Conservation (phyloP, 345 rosid species). For the Populus nigra region DNA sequence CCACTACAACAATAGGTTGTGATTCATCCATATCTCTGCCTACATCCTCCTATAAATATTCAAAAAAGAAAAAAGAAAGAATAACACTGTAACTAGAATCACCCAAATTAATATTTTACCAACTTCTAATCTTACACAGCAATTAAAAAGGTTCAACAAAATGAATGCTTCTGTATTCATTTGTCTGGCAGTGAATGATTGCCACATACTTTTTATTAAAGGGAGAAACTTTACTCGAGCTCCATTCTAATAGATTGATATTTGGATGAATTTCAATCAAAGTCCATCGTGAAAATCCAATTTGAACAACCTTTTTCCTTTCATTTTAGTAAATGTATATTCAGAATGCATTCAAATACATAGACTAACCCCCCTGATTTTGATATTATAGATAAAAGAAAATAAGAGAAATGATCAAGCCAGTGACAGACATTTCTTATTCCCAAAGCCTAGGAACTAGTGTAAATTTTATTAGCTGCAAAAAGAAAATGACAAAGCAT, state of each 20-base stretch:
- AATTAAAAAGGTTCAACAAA: neutral
- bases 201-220: neutral
- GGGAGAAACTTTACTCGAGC: neutral
- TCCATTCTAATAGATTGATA: neutral
- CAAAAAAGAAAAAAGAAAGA: neutral
- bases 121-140: neutral
- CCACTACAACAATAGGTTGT: conserved; percentile 43
- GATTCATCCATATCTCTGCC: conserved; percentile 24
- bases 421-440: too few species aligned
- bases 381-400: too few species aligned
- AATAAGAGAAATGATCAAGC: too few species aligned
- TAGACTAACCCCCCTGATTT: too few species aligned
- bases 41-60: conserved; percentile 31
- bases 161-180: neutral
- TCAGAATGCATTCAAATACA: neutral
- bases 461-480: neutral
- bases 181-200: neutral
- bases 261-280: neutral
- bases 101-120: neutral
- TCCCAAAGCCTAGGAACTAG: too few species aligned
- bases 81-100: neutral
- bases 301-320: neutral
- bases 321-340: neutral
- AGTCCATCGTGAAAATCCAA: neutral
- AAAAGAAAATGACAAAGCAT: neutral